These are phyloP conservation scores for Venturia pyrina DNA, from an alignment of 2,329 filamentous ascomycete genomes.

Conservation along the genomic window DNA sequence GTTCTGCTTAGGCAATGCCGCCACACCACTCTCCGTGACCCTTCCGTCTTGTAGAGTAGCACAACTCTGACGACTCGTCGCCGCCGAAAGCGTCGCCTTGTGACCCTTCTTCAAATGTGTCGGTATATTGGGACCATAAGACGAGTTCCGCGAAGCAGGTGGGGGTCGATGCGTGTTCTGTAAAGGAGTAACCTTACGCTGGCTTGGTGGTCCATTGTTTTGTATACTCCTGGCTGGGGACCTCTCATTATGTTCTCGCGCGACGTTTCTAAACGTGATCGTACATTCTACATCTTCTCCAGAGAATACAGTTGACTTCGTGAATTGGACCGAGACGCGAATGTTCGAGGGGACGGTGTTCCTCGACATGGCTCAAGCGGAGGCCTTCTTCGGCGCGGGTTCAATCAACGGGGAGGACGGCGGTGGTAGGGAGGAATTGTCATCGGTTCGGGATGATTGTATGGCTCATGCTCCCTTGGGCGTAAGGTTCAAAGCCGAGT, in stretches of 20 bases:
- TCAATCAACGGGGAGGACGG: background rate
- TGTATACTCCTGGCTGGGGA: conserved; percentile 1
- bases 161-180: background rate
- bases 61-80: background rate
- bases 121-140: conserved; percentile 10
- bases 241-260: conserved; percentile 31
- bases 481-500: no score
- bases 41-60: conserved; percentile 14
- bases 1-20: conserved; percentile 18
- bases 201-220: background rate
- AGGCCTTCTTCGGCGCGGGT: background rate
- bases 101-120: conserved; percentile 5
- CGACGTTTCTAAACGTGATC: conserved; percentile 89
- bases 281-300: conserved; percentile 93
- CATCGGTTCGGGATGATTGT: background rate
- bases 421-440: background rate
- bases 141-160: background rate
- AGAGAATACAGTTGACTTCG: conserved; percentile 87
- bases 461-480: background rate
- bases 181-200: conserved; percentile 3
- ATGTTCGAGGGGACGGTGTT: conserved; percentile 47
- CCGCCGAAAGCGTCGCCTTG: background rate
- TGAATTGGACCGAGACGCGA: conserved; percentile 91
- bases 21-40: background rate
- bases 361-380: background rate